Percentiles rank a stretch among this genome's conserved stretches.
Evolutionary conservation across 768 basidiomycete genomes (phyloP).

Genomic region (Lactarius evosmus): DNA sequence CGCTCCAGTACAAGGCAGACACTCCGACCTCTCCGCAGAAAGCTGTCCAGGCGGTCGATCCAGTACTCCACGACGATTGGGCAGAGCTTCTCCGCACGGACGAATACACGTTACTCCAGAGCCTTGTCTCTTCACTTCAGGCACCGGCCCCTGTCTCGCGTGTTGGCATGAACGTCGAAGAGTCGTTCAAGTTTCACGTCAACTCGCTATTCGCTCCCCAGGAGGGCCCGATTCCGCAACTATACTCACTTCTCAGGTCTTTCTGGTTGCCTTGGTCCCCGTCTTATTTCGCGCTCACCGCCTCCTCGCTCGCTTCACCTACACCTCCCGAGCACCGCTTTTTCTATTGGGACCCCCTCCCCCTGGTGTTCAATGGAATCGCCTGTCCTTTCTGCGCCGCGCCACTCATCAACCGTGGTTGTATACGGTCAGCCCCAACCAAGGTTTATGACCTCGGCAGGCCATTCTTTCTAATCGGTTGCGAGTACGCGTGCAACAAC

Average conservation of each 20-base stretch:
- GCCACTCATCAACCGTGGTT: slow-evolving; percentile 62
- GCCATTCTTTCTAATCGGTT: slow-evolving; percentile 83
- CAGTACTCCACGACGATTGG: slow-evolving; percentile 60
- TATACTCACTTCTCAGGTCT: slow-evolving; percentile 76
- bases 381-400: slow-evolving; percentile 63
- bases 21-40: slow-evolving; percentile 12
- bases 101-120: slow-evolving; percentile 53
- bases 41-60: slow-evolving; percentile 18
- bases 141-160: slow-evolving; percentile 61
- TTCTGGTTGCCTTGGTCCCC: slow-evolving; percentile 84
- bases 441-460: slow-evolving; percentile 78
- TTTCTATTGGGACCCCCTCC: slow-evolving; percentile 85
- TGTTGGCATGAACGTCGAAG: slow-evolving; percentile 63
- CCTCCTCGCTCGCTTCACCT: slow-evolving; percentile 63
- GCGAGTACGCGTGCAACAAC: slow-evolving; percentile 68
- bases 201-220: slow-evolving; percentile 51
- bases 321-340: slow-evolving; percentile 73
- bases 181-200: slow-evolving; percentile 77
- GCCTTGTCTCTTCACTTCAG: slow-evolving; percentile 55
- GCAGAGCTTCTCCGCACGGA: slow-evolving; percentile 53
- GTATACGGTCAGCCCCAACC: slow-evolving; percentile 69
- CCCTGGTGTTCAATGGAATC: slow-evolving; percentile 79
- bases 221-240: slow-evolving; percentile 52
- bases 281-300: slow-evolving; percentile 70
- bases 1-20: slow-evolving; percentile 26